Base-by-base conservation (phyloP, 2,329 filamentous ascomycete species). In the Colletotrichum sp. region DNA sequence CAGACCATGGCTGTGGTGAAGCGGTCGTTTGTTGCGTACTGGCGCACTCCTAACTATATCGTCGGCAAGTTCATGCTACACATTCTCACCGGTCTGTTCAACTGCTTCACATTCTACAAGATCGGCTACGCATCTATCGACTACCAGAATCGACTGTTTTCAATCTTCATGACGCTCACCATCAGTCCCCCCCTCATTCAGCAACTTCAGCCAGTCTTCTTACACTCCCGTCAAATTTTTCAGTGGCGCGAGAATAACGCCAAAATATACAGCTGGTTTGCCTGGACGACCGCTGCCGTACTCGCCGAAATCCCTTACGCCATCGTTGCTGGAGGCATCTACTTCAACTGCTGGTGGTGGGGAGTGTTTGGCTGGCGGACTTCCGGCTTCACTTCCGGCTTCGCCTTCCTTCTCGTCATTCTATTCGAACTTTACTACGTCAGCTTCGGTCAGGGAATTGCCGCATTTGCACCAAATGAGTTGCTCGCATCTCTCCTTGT, bases 201-300 rank as follows among this genome's bases (percentile, higher is more conserved):
- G 78, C 93, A 96, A 77, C 86, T 96, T 0, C 93, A 96, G 78
- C 94, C 94, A 1, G 89, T 90, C 7, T 95, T 93, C 80, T 84
- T 95, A 66, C 85, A 89, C 72, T 89, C 91, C 58, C 88, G 93
- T 6, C 86, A 89, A 36, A 87, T 96, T 31, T 97, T 94, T 83
- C 85, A 93, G 80, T 90, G 89, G 3, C 89, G 94, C 7, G 94
- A 97, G 81, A 89, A 91, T 63, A 94, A 90, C n/a, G 90, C 93
- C 18, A 95, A 95, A 81, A 95, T 95, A 31, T 97, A 96, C 83
- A 92, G 90, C 3, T 95, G 94, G 93, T 83, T 89, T 16, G 92
- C 93, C 0, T 94, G 93, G 82, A 89, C 90, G 0, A 91, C 90
- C 4, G 92, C 90, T 0, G 88, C 89, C 2, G 88, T 95, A 7